Evolutionary conservation across 1,139 yeast genomes (phyloP), one percentile per base, ranked within the genome.

Genomic region (Nakaseomyces sp.): DNA sequence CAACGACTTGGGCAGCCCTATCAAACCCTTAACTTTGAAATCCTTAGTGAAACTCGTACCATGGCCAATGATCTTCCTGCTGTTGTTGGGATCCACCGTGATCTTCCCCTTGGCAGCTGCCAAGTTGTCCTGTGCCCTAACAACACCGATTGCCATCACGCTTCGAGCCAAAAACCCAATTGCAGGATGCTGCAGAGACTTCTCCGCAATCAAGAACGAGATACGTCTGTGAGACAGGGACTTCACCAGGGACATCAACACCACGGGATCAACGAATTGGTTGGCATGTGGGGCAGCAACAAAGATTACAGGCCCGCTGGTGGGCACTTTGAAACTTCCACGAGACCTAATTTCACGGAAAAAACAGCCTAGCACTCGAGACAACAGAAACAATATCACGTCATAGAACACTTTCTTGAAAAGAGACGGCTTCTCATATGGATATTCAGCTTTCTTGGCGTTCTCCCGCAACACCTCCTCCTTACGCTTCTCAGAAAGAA

Each of bases 261-360:
- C 73, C 45, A 87, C 73, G 0, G 96, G 96, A 60, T 91, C 98
- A 31, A 89, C 93, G 56, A 91, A 91, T 63, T 89, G 98, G 64
- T 89, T 91, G 29, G 96, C 95, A 67, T 89, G 98, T 7, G 97
- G 97, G 7, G 96, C 98, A 1, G 93, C 97, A 37, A 91, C 97
- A 59, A 91, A 86, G 46, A 91, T 88, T 18, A 88, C 79, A 0
- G 97, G 94, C 0, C 96, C 96, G 12, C 50, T 51, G 10, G 47
- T 52, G 3, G 98, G 97, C 45, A 91, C 76, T 45, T 89, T 72
- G 67, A 81, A 89, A 0, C 96, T 93, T 3, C 96, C 96, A 49
- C 98, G 73, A 3, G 96, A 82, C 48, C 89, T 72, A 51, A 89
- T 84, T 59, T 89, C 96, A 50, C 97, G 70, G 65, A 91, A 91